Base-by-base conservation (phyloP, 805 yeast genomes). In the Starmerella vaccinii region DNA sequence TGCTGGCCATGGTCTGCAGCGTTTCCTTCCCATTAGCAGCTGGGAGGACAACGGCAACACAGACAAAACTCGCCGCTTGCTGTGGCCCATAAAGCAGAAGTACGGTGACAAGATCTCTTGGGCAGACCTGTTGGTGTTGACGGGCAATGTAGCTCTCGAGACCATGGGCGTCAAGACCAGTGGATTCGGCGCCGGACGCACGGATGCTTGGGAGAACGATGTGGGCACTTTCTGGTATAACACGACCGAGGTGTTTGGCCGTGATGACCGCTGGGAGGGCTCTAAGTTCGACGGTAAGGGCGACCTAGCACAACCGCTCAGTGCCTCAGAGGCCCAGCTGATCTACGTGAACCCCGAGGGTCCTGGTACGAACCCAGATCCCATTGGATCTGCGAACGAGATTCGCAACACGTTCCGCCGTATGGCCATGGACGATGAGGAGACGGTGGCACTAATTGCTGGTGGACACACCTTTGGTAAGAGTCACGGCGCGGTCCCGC, bases 271-370 rank as follows among this genome's bases (percentile, higher is more conserved):
- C 16, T 55, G 57, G 57, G 22, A 23, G 13, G 51, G 49, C 24
- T 13, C 44, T 18, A 38, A 48, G 23, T 40, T 47, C 32, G 43
- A 26, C 16, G 38, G 48, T 9, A 22, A 33, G 30, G 37, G 27
- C 19, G 57, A 53, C 40, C 43, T 55, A 13, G 58, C 46, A 6
- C 37, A 48, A 29, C 58, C 58, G 21, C 22, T 50, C n/a, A 53
- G 47, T 30, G 47, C 33, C 41, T 38, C 54, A 12, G 57, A 53
- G 46, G 24, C 39, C 15, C 51, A 47, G n/a, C 47, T 55, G 22
- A 55, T 55, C 32, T 55, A 55, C 46, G 56, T 55, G 35, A 53
- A 55, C 53, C 58, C 58, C n/a, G 57, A 53, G 49, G 57, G 57
- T 8, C 58, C 57, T 5, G 57, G 46, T 16, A 54, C 49, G 10